Evolutionary conservation across 2,329 filamentous ascomycete species (phyloP), one percentile per base, ranked within the genome.

Genomic region (Colletotrichum ledebouriae): DNA sequence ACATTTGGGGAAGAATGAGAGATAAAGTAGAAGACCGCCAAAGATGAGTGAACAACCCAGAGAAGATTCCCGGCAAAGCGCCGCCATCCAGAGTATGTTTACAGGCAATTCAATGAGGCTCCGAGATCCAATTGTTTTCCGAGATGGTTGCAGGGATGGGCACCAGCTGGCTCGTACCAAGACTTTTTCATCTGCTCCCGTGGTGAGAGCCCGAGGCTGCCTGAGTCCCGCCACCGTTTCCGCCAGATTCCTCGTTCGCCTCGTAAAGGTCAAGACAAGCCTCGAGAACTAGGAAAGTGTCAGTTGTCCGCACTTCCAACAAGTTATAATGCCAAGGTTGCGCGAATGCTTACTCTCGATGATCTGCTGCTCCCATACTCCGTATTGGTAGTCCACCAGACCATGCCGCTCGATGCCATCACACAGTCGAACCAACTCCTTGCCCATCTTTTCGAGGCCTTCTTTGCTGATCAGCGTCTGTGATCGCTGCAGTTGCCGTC

Each of bases 381-480:
- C 96, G 82, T 97, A 97, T 75, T 98, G 92, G 78, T 98, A 99
- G 81, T 99, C 96, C 11, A 99, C 94, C 55, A 99, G 83, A n/a
- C 96, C 96, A 76, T 97, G 91, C 72, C 92, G 90, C 79, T 98
- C 95, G 70, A 98, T 87, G 58, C 88, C 88, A 77, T 98, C 94
- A 77, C 94, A 97, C 58, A 97, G 84, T 58, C 90, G 87, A 63
- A 97, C 87, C 34, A 99, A 80, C 74, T 97, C 92, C 62, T 91
- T 90, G 12, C 93, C 94, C 87, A 98, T 90, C 72, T 89, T 90
- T 74, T 92, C 89, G 56, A 98, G 84, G 25, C 84, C 86, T 3
- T 92, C 90, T 71, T 87, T 84, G 37, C 87, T 86, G 73, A 98
- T 86, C 12, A 96, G 78, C 59, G 82, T 89, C 71, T 90, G 88